Conservation (phyloP, 495 filamentous ascomycete species). For the Talaromyces wortmannii region DNA sequence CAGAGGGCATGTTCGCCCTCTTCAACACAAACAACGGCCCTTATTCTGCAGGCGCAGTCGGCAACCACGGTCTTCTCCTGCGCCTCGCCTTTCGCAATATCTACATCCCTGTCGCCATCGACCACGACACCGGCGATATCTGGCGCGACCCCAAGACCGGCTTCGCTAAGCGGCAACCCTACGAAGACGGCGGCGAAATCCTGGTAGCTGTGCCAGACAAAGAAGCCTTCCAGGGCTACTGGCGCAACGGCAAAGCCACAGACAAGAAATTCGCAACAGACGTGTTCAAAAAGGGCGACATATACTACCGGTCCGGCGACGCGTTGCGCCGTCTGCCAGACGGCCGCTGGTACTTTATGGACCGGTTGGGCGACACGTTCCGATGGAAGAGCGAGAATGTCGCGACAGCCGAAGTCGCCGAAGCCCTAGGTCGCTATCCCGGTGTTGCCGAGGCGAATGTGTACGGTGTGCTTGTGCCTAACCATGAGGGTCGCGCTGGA, state of each 20-base stretch:
- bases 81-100: conserved; percentile 41
- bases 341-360: conserved; percentile 74
- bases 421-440: conserved; percentile 57
- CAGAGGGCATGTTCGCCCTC: conserved; percentile 54
- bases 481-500: conserved; percentile 66
- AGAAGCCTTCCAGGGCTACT: conserved; percentile 63
- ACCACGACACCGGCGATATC: conserved; percentile 59
- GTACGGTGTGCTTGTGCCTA: conserved; percentile 66
- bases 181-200: conserved; percentile 69
- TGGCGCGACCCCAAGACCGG: conserved; percentile 58
- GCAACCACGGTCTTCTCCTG: conserved; percentile 61
- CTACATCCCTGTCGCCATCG: conserved; percentile 61
- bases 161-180: conserved; percentile 54
- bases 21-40: conserved; percentile 53
- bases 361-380: conserved; percentile 74
- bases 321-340: conserved; percentile 57
- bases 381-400: conserved; percentile 85
- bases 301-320: conserved; percentile 72
- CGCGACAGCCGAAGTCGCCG: conserved; percentile 68
- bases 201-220: conserved; percentile 57
- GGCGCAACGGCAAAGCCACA: conserved; percentile 57
- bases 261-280: conserved; percentile 62
- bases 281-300: conserved; percentile 68
- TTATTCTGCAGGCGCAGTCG: conserved; percentile 56
- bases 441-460: conserved; percentile 71